Evolutionary conservation across 345 rosid genomes (phyloP).

Genomic region (Lagerstroemia speciosa): DNA sequence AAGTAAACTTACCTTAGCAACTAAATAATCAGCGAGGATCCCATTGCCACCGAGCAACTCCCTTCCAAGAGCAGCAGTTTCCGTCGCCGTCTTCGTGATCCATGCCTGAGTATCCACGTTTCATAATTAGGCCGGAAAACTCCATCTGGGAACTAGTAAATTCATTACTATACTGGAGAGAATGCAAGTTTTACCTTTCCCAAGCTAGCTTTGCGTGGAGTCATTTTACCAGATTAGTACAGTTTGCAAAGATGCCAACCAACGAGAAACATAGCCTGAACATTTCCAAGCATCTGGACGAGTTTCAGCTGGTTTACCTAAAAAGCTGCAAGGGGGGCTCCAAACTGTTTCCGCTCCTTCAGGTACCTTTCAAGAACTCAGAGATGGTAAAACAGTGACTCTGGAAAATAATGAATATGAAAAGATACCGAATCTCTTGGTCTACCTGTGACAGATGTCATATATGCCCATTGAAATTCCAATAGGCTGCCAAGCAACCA

Average conservation of each 20-base stretch:
- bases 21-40: too few species aligned
- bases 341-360: constrained; percentile 91
- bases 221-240: constrained; percentile 74
- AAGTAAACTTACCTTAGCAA: too few species aligned
- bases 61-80: constrained; percentile 67
- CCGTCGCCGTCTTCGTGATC: constrained; percentile 68
- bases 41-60: constrained; percentile 83
- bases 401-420: neutral
- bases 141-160: too few species aligned
- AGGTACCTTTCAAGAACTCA: constrained; percentile 46
- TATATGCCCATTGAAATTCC: constrained; percentile 94
- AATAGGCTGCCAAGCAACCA: constrained; percentile 53
- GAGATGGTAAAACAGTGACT: constrained; percentile 6
- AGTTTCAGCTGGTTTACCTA: constrained; percentile 90
- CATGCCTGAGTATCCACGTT: too few species aligned
- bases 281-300: constrained; percentile 70
- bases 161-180: too few species aligned
- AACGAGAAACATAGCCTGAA: constrained; percentile 83
- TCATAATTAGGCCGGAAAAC: too few species aligned
- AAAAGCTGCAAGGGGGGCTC: constrained; percentile 92
- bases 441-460: constrained; percentile 87
- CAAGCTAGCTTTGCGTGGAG: constrained; percentile 89
- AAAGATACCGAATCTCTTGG: neutral
- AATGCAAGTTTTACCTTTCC: constrained; percentile 57
- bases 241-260: constrained; percentile 96